Base-by-base conservation (phyloP, 805 yeast species). In the Ogataea chonburiensis region DNA sequence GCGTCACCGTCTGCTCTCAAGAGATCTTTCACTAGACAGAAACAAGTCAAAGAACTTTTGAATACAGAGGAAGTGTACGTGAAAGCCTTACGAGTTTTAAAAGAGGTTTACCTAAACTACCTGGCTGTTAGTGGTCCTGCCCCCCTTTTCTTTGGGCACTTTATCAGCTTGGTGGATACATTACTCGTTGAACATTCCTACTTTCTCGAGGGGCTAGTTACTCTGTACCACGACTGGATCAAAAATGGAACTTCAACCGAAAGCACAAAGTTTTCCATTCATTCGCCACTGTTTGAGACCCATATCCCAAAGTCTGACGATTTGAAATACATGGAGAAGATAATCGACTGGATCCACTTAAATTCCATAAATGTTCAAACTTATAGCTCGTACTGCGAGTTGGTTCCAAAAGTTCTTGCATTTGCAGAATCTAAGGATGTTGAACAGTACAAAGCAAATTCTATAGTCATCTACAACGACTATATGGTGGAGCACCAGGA, bases 31-130 rank as follows among this genome's bases (percentile, higher is more conserved):
- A 39, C 52, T 3, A 40, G 62, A 30, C 52, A 50, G 22, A 57
- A 58, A 30, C 61, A 54, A 36, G 46, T 60, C 17, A 56, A 71
- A 37, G 84, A 77, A 49, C 50, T 77, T 5, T 36, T 70, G 0
- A 64, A 63, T 10, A 74, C 75, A 9, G 84, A 77, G 46, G 63
- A 60, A 17, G 58, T 56, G 1, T 77, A 73, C 47, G 52, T 75
- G n/a, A 58, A 60, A 28, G 68, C 73, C 1, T 50, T 77, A 31
- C 61, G 59, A 24, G 53, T 71, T 42, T 53, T 77, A 13, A 56
- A 62, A 5, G 64, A 61, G n/a, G 64, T 60, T 23, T 77, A 74
- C 41, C 47, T 73, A 4, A 66, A 63, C 7, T 63, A 71, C 2
- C 48, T 70, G 8, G 51, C 66, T 16, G 49, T 49, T 7, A 58